Evolutionary conservation across 108 stramenopile species (phyloP).

Genomic region (Fistulifera solaris): DNA sequence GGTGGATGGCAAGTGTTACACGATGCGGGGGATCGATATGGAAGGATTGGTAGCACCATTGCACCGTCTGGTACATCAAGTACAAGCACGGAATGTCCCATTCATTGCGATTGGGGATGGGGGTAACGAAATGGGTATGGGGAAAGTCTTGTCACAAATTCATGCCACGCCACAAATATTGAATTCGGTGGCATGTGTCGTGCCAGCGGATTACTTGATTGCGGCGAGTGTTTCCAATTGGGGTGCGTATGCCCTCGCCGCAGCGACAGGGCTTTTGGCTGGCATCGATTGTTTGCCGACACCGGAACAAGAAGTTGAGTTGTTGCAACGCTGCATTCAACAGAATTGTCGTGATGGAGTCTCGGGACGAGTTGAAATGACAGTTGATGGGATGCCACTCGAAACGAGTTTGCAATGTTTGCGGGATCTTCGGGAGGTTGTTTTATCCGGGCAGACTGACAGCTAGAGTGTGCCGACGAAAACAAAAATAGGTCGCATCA

Average conservation of each 20-base stretch:
- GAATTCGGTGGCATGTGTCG: constrained; percentile 60
- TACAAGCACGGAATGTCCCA: constrained; percentile 8
- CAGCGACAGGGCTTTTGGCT: constrained; percentile 37
- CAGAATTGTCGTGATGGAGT: constrained; percentile 64
- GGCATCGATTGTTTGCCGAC: constrained; percentile 32
- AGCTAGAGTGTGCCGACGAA: too few species aligned
- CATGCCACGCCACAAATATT: constrained; percentile 35
- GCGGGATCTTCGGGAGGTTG: constrained; percentile 31
- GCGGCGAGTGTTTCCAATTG: constrained; percentile 81
- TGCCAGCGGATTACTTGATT: constrained; percentile 54
- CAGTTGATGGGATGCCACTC: constrained; percentile 70
- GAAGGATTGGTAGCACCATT: constrained; percentile 66
- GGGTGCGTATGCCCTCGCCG: constrained; percentile 78
- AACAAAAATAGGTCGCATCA: too few species aligned
- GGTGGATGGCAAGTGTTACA: constrained; percentile 67
- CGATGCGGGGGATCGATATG: constrained; percentile 80
- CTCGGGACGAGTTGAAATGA: constrained; percentile 46
- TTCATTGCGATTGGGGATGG: constrained; percentile 62
- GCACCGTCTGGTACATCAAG: constrained; percentile 22
- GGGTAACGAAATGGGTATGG: constrained; percentile 86
- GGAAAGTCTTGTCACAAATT: constrained; percentile 60
- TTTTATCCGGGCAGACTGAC: too few species aligned
- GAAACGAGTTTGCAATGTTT: constrained; percentile 54
- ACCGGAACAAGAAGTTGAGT: constrained; percentile 34
- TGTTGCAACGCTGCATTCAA: constrained; percentile 42